These are phyloP conservation scores for Hibiscus tridactylites DNA, from an alignment of 345 rosid genomes.

Conservation along the genomic window DNA sequence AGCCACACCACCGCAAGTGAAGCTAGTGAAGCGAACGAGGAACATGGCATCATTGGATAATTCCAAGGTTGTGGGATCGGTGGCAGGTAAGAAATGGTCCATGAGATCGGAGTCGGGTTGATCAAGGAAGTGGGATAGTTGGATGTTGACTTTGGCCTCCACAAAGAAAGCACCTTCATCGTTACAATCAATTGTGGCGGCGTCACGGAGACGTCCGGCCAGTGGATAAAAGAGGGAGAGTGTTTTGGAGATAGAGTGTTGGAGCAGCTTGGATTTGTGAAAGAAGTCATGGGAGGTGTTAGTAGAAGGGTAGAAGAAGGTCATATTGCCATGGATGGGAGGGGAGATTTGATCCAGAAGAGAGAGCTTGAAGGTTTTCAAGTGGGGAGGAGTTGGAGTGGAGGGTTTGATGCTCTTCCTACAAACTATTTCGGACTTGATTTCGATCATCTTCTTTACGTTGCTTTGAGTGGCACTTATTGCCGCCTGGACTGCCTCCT, in stretches of 20 bases:
- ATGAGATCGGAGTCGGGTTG: neutral
- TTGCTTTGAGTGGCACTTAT: no score
- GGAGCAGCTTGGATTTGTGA: slow-evolving; percentile 9
- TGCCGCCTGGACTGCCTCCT: neutral
- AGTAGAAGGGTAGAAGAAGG: slow-evolving; percentile 17
- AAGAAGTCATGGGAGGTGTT: neutral
- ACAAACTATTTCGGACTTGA: slow-evolving; percentile 5
- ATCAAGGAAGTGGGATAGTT: neutral
- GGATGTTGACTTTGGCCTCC: slow-evolving; percentile 8
- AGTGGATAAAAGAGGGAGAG: slow-evolving; percentile 18
- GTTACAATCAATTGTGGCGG: slow-evolving; percentile 13
- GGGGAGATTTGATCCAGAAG: slow-evolving; percentile 18
- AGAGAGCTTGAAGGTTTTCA: slow-evolving; percentile 16
- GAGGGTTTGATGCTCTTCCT: slow-evolving; percentile 10
- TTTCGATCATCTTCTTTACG: slow-evolving; percentile 4
- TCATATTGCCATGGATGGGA: slow-evolving; percentile 8
- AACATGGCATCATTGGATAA: slow-evolving; percentile 3
- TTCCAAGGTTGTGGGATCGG: slow-evolving; percentile 6
- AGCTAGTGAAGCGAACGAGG: slow-evolving; percentile 11
- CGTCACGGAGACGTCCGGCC: slow-evolving; percentile 10
- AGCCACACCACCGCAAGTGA: slow-evolving; percentile 13
- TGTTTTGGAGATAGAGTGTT: slow-evolving; percentile 12
- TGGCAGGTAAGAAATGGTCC: neutral
- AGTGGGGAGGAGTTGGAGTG: slow-evolving; percentile 7
- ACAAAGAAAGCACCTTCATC: slow-evolving; percentile 19